Conservation (phyloP, 75 land plant species). For the Selaginella tamariscina region DNA sequence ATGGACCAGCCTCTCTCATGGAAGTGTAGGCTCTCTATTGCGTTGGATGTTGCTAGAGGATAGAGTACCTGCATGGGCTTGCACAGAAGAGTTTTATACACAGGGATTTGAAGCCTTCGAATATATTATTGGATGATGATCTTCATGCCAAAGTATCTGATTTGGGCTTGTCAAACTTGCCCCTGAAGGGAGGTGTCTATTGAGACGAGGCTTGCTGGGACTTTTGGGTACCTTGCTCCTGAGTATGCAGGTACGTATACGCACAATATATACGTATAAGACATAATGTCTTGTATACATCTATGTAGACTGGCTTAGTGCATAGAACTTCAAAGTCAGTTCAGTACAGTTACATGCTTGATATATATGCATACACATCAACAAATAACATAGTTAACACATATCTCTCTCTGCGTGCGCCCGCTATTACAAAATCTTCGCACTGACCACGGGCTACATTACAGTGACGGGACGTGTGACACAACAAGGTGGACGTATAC, state of each 20-base stretch:
- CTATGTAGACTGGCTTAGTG: not conserved
- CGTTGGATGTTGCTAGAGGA: constrained; percentile 88
- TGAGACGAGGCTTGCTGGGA: constrained; percentile 85
- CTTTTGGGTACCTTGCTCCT: constrained; percentile 92
- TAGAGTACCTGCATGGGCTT: constrained; percentile 74
- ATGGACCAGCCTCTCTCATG: constrained; percentile 64
- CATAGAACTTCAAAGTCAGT: too few species aligned
- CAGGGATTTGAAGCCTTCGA: constrained; percentile 83
- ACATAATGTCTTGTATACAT: not conserved
- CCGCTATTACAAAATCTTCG: not conserved
- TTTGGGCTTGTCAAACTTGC: constrained; percentile 82
- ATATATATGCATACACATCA: too few species aligned
- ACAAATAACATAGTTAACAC: not conserved
- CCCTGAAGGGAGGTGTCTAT: constrained; percentile 61
- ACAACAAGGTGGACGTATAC: constrained; percentile 74
- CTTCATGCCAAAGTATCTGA: constrained; percentile 81
- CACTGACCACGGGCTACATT: not conserved
- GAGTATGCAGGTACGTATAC: constrained; percentile 83
- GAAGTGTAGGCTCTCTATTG: constrained; percentile 70
- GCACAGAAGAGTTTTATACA: constrained; percentile 90
- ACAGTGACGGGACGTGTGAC: constrained; percentile 74
- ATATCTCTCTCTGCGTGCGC: not conserved
- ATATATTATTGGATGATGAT: constrained; percentile 76
- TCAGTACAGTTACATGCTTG: too few species aligned
- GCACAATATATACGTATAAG: not conserved